A percentile compares a stretch with the other conserved stretches of the same genome.
Conservation (phyloP, 176 grass and related monocot genomes). For the sorghum (Sorghum bicolor) region Sorghum_bicolor_NCBIv3 NC_012870.2:64261001-64261500, state of each 20-base stretch:
- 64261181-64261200: slow-evolving; percentile 43
- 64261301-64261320: slow-evolving; percentile 42
- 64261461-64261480: slow-evolving; percentile 40
- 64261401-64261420: slow-evolving; percentile 28
- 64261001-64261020: slow-evolving; percentile 22
- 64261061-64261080: slow-evolving; percentile 14
- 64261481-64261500: slow-evolving; percentile 20
- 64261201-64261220: slow-evolving; percentile 53
- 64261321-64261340: slow-evolving; percentile 45
- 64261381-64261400: slow-evolving; percentile 38
- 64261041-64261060: slow-evolving; percentile 9
- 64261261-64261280: slow-evolving; percentile 54
- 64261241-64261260: slow-evolving; percentile 39
- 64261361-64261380: slow-evolving; percentile 35
- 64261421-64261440: slow-evolving; percentile 25
- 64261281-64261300: slow-evolving; percentile 27
- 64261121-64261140: slow-evolving; percentile 29
- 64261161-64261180: slow-evolving; percentile 51
- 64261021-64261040: background rate
- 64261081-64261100: slow-evolving; percentile 33
- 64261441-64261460: slow-evolving; percentile 30
- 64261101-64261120: slow-evolving; percentile 30
- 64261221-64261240: slow-evolving; percentile 40
- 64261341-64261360: slow-evolving; percentile 39
- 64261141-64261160: slow-evolving; percentile 18